phyloP scores from a whole-genome alignment of 495 filamentous ascomycete species.

The Echria macrotheca region DNA sequence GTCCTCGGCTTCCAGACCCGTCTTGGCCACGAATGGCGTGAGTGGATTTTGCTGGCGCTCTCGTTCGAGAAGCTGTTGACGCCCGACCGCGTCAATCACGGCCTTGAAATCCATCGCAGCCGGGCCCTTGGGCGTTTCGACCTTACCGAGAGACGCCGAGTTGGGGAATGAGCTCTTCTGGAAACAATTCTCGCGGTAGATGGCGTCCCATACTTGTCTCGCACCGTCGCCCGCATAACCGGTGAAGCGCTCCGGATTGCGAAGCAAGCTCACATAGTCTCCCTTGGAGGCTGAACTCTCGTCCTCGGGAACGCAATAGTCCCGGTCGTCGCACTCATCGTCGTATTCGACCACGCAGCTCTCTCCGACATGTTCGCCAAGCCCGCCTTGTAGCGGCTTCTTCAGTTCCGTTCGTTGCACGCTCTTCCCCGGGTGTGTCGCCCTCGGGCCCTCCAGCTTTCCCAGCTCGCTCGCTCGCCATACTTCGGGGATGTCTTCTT shows the following conservation, averaged over 20 bases:
- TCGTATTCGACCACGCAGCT: slow-evolving; percentile 96
- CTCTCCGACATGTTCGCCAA: slow-evolving; percentile 85
- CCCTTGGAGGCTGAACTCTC: slow-evolving; percentile 80
- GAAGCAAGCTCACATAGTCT: slow-evolving; percentile 90
- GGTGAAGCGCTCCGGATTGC: slow-evolving; percentile 93
- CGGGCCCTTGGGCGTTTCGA: slow-evolving; percentile 43
- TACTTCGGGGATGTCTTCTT: slow-evolving; percentile 84
- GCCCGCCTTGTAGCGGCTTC: slow-evolving; percentile 70
- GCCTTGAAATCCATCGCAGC: slow-evolving; percentile 80
- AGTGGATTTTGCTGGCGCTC: slow-evolving; percentile 48
- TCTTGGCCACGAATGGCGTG: slow-evolving; percentile 44
- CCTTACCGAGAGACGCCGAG: slow-evolving; percentile 38
- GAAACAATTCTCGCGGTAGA: slow-evolving; percentile 97
- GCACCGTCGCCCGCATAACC: slow-evolving; percentile 82
- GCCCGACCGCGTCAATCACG: slow-evolving; percentile 67
- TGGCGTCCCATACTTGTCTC: slow-evolving; percentile 88
- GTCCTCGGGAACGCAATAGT: slow-evolving; percentile 96
- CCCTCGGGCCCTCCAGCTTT: slow-evolving; percentile 87
- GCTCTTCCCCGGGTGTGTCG: slow-evolving; percentile 74
- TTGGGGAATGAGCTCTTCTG: slow-evolving; percentile 58
- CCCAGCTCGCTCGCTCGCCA: slow-evolving; percentile 91
- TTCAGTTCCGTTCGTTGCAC: slow-evolving; percentile 62
- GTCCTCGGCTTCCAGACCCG: slow-evolving; percentile 69
- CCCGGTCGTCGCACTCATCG: slow-evolving; percentile 94
- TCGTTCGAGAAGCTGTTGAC: slow-evolving; percentile 50